Evolutionary conservation across 2,329 filamentous ascomycete genomes (phyloP), one percentile per base, ranked within the genome.

Genomic region (Herpomyces periplanetae): DNA sequence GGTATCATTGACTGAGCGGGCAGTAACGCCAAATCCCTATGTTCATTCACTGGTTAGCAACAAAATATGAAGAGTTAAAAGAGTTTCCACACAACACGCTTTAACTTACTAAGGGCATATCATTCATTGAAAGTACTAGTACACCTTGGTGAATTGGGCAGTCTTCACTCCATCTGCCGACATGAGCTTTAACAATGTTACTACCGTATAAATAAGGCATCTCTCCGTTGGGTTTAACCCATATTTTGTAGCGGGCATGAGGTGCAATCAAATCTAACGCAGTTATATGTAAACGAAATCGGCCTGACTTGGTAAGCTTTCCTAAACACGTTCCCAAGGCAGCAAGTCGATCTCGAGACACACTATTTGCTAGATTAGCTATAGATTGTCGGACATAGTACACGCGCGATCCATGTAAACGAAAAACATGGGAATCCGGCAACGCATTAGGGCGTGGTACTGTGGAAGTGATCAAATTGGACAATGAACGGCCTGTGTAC

Each of bases 121-220:
- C 80, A 34, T 73, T 62, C 68, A 87, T 85, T 32, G 54, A 62
- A 42, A 69, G 59, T 10, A 96, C 64, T 17, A 96, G 56, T 6
- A 87, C 61, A 16, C 80, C 80, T 31, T 71, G 61, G 40, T 91
- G 73, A 41, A 85, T 71, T 0, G 75, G 73, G 31, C 64, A 73
- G 43, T 91, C 75, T 32, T 87, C 71, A 15, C 58, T 65, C 59
- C 65, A 75, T 25, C 71, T 45, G 9, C 68, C 68, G 8, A 80
- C 53, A 36, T 71, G 63, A 13, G 61, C 63, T 38, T 68, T 68
- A 28, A 84, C 55, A 20, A 85, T 49, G 38, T 91, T 73, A 22
- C 68, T 66, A 20, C 80, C 80, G 40, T 91, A 96, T 17, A 96
- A 43, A 38, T 85, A 91, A 1, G 80, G 75, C 71, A 88, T 87